Evolutionary conservation across 805 yeast species (phyloP).

Genomic region (Candida nemodendra): DNA sequence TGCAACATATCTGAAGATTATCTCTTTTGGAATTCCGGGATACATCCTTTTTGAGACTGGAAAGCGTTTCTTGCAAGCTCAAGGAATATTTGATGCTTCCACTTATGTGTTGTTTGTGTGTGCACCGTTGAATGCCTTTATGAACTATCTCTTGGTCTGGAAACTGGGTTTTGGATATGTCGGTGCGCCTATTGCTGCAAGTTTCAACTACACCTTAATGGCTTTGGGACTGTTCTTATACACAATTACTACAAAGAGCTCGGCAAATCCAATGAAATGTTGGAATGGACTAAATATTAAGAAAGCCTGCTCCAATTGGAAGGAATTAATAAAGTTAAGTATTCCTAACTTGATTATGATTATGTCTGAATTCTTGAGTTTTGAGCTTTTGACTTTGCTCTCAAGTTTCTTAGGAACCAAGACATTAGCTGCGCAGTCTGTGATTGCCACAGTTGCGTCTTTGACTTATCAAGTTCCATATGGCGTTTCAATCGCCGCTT

Average conservation of each 20-base stretch:
- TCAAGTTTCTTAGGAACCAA: conserved; percentile 65
- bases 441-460: conserved; percentile 65
- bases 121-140: conserved; percentile 69
- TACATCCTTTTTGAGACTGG: conserved; percentile 64
- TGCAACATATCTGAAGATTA: conserved; percentile 51
- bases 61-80: conserved; percentile 72
- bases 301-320: conserved; percentile 56
- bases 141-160: conserved; percentile 75
- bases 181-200: conserved; percentile 78
- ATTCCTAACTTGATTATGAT: conserved; percentile 77
- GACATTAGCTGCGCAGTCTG: conserved; percentile 71
- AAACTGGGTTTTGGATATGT: conserved; percentile 60
- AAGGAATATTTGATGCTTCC: conserved; percentile 78
- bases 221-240: conserved; percentile 51
- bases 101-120: conserved; percentile 67
- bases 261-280: conserved; percentile 34
- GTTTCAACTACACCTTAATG: conserved; percentile 70
- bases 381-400: conserved; percentile 68
- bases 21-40: conserved; percentile 70
- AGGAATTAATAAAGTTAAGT: conserved; percentile 59
- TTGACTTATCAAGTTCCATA: conserved; percentile 73
- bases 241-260: conserved; percentile 45
- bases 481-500: conserved; percentile 71
- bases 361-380: conserved; percentile 75
- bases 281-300: conserved; percentile 34